phyloP scores from a whole-genome alignment of 129 eudicot species.

The Centrapalus pauciflorus region DNA sequence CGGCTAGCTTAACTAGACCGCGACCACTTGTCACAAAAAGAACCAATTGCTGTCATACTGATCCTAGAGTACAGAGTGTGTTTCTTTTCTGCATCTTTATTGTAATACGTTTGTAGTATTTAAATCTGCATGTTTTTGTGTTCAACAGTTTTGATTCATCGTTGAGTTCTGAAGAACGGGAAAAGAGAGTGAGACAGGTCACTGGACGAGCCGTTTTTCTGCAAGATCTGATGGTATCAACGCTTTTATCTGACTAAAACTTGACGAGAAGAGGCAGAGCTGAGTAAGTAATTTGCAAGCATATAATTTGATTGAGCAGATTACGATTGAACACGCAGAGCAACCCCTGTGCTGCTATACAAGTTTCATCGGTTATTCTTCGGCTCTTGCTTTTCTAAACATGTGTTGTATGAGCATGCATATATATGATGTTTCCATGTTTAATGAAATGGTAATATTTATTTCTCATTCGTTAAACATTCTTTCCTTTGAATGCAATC shows the following conservation, averaged over 20 bases:
- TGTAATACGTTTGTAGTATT: not conserved
- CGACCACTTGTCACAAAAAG: no score
- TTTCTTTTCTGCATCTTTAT: not conserved
- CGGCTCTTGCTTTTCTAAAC: slow-evolving; percentile 18
- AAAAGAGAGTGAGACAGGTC: slow-evolving; percentile 61
- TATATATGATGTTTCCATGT: slow-evolving; percentile 8
- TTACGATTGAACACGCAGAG: not conserved
- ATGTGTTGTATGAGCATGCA: slow-evolving; percentile 22
- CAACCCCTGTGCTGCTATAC: not conserved
- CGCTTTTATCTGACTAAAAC: slow-evolving; percentile 53
- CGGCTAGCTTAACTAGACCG: no score
- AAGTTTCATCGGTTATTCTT: not conserved
- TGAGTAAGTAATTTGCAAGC: slow-evolving; percentile 30
- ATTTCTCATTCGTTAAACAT: not conserved
- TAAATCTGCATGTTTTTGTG: not conserved
- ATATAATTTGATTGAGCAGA: slow-evolving; percentile 1
- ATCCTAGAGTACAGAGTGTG: no score
- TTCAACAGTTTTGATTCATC: slow-evolving; percentile 78
- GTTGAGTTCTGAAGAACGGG: slow-evolving; percentile 75
- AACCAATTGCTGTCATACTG: no score
- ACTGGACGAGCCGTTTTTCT: slow-evolving; percentile 73
- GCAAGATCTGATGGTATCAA: slow-evolving; percentile 80
- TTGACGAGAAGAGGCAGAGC: slow-evolving; percentile 10
- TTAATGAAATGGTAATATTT: slow-evolving; percentile 20
- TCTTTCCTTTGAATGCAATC: not conserved